A percentile compares a stretch with the other conserved stretches of the same genome.
Evolutionary conservation across 768 basidiomycete genomes (phyloP).

Genomic region (Auriscalpium orientale): DNA sequence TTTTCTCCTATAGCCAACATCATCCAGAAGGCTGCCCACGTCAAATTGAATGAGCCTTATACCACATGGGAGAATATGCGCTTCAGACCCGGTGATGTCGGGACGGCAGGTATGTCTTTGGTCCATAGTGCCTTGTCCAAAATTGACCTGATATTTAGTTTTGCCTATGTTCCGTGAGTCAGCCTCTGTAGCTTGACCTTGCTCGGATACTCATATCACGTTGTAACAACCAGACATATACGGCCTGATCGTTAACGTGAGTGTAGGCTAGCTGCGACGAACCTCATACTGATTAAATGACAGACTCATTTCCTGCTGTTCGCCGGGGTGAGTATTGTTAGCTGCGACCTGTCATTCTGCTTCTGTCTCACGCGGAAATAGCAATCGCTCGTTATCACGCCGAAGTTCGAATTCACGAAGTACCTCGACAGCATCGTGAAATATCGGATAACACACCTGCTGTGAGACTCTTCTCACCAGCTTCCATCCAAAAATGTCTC

Average conservation of each 20-base stretch:
- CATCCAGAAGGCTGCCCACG: conserved; percentile 17
- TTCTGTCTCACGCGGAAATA: neutral
- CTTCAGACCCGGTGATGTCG: conserved; percentile 48
- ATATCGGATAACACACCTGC: conserved; percentile 23
- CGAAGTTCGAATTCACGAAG: conserved; percentile 26
- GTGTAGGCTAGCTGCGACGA: neutral
- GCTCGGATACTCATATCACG: neutral
- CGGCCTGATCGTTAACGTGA: conserved; percentile 24
- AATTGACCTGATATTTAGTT: conserved; percentile 12
- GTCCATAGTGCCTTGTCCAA: neutral
- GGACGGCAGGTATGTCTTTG: conserved; percentile 38
- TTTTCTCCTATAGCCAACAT: conserved; percentile 50
- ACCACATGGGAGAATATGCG: conserved; percentile 31
- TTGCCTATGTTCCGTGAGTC: conserved; percentile 24
- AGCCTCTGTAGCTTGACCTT: neutral
- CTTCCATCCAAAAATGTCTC: too few relatives aligned
- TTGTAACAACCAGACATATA: conserved; percentile 36
- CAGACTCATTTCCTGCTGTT: conserved; percentile 24
- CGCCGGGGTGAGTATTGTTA: conserved; percentile 14
- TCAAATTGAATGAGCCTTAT: conserved; percentile 23
- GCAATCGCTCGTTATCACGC: conserved; percentile 25
- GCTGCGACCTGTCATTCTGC: too few relatives aligned
- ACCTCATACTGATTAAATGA: neutral
- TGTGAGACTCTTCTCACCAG: neutral
- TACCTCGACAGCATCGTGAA: conserved; percentile 26